Evolutionary conservation across 2,329 filamentous ascomycete genomes (phyloP).

Genomic region (Calycina herbarum): DNA sequence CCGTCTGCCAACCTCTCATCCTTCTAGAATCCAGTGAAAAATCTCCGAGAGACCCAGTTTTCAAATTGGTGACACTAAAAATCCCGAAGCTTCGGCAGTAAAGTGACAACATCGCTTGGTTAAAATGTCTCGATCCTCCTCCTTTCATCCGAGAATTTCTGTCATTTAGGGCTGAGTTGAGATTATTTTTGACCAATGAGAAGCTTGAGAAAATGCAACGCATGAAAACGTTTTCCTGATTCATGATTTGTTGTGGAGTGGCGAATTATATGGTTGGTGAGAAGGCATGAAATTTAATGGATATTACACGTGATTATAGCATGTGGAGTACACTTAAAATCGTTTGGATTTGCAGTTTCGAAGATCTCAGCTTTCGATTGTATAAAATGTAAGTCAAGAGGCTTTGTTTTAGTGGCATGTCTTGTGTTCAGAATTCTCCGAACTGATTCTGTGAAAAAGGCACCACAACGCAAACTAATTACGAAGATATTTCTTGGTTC

Average conservation of each 20-base stretch:
- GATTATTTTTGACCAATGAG: background rate
- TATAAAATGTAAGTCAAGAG: too few relatives aligned
- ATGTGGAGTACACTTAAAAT: too few relatives aligned
- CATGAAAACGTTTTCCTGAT: too few relatives aligned
- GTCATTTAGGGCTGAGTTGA: background rate
- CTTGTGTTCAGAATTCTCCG: too few relatives aligned
- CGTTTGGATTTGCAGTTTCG: too few relatives aligned
- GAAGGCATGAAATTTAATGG: too few relatives aligned
- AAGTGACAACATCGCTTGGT: conserved; percentile 1
- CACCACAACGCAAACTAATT: too few relatives aligned
- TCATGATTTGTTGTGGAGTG: background rate
- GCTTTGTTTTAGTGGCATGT: too few relatives aligned
- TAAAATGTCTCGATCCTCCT: conserved; percentile 6
- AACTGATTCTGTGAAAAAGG: too few relatives aligned
- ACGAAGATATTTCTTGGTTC: too few relatives aligned
- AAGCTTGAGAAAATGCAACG: background rate
- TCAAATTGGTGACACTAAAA: background rate
- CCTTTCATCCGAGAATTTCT: conserved; percentile 8
- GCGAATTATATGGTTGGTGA: background rate
- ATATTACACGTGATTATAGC: too few relatives aligned
- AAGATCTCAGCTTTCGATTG: too few relatives aligned
- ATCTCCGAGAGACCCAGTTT: background rate
- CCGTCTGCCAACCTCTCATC: background rate
- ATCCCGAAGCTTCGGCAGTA: background rate
- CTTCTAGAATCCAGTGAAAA: background rate